Base-by-base conservation (phyloP, 768 basidiomycete species). In the Hemileccinum rubropunctum region DNA sequence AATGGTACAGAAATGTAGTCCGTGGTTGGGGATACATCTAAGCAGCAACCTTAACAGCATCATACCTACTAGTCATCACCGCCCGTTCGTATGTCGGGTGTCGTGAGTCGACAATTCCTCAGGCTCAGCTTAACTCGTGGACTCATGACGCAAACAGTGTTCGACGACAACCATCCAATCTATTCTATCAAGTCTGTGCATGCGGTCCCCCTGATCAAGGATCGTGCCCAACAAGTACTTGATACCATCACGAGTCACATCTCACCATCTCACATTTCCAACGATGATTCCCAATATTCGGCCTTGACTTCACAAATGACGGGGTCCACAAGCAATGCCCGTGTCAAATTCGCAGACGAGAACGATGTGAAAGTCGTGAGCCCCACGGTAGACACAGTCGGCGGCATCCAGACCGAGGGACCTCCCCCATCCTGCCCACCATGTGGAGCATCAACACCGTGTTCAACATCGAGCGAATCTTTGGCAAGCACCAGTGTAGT, bases 1-100 rank as follows among this genome's bases (percentile, higher is more conserved):
- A 77, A 84, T 60, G 80, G 90, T 91, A 68, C 34, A 47, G 38
- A 52, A 37, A 23, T 51, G 3, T 40, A 38, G 28, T 39, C 20
- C 20, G 21, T 46, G 44, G 14, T 4, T 17, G 38, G 36, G 15
- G 6, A 36, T 40, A 45, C 15, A 23, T 57, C 57, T 63, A n/a
- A 67, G 30, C 11, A 44, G 38, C 42, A 26, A 32, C 33, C 18
- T 52, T 43, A 42, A 46, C 59, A 91, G 91, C 79, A 32, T 86
- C 90, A 9, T 84, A 91, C 71, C 68, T 93, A 15, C 70, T 93
- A 38, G 86, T 90, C 4, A 79, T 93, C 41, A 83, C 81, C 17
- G 74, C 80, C 2, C 78, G 79, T 50, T 71, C 71, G 39, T 77
- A 83, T 52, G 72, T 87, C 12, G 91, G 91, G 52, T 73, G 76